Evolutionary conservation across 2,329 filamentous ascomycete genomes (phyloP), one percentile per base, ranked within the genome.

Genomic region (Monilinia polystroma): DNA sequence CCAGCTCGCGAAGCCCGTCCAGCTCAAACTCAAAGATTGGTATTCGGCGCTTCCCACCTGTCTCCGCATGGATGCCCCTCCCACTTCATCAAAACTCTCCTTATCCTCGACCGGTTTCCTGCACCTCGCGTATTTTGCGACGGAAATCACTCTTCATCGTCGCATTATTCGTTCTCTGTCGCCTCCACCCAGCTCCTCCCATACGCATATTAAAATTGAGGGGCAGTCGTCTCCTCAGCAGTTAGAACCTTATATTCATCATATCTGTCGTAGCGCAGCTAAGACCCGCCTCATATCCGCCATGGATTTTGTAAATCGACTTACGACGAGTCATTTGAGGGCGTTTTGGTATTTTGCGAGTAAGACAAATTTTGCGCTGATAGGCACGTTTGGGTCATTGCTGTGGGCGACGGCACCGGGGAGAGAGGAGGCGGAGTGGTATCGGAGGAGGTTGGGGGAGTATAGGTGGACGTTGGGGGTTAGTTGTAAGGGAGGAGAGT

Each of bases 281-380:
- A 97, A 97, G 78, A 96, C 94, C 0, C 90, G 94, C 7, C 84
- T 98, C 45, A 97, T 97, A 75, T 96, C 91, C 29, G 93, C 93
- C 70, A 96, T 98, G 91, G 94, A 98, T 77, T 97, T 97, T 78
- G 93, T 97, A 73, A 97, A 97, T 79, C 89, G 94, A 0, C 85
- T 98, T 43, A 92, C 90, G 55, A 92, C 92, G 0, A 87, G 89
- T 47, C 93, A 98, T 74, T 84, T 97, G 41, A 87, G 90, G n/a
- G 86, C 92, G 0, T 97, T 97, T 79, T 98, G 94, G 94, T 93
- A 91, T 76, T 94, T 93, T 75, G 88, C 91, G 2, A 92, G 90
- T 52, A 91, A 92, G 74, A 91, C 90, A 49, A 97, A 97, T 78
- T 97, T 98, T 79, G 93, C 94, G 0, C 83, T 98, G 14, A 97